phyloP scores from a whole-genome alignment of 176 grass and related monocot species.

The Poa annua region DNA sequence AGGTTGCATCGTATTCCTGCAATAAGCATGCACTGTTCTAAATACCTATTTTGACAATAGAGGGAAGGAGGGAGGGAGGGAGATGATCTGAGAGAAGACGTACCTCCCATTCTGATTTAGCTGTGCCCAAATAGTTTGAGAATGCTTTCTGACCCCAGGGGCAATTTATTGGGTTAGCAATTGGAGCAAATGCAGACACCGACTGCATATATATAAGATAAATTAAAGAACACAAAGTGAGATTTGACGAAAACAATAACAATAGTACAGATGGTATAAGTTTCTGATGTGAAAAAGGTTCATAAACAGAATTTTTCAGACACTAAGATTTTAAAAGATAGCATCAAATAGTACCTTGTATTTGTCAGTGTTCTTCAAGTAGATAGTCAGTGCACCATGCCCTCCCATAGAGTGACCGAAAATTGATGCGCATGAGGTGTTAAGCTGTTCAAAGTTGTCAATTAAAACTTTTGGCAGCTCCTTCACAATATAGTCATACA shows the following conservation, averaged over 20 bases:
- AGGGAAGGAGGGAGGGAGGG: not conserved
- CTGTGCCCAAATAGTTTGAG: slow-evolving; percentile 86
- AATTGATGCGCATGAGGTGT: slow-evolving; percentile 77
- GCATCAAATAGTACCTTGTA: slow-evolving; percentile 71
- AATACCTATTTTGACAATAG: not conserved
- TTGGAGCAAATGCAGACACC: slow-evolving; percentile 84
- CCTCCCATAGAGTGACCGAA: slow-evolving; percentile 99
- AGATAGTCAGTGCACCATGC: slow-evolving; percentile 86
- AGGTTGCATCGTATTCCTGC: slow-evolving; percentile 88
- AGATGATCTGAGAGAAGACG: not conserved
- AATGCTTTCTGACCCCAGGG: slow-evolving; percentile 97
- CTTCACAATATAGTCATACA: slow-evolving; percentile 93
- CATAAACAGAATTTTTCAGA: not conserved
- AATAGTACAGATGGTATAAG: not conserved
- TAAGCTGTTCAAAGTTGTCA: slow-evolving; percentile 82
- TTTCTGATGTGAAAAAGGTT: slow-evolving; percentile 20
- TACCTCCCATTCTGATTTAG: slow-evolving; percentile 88
- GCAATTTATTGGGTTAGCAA: slow-evolving; percentile 87
- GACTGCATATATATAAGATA: slow-evolving; percentile 63
- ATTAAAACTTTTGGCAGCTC: slow-evolving; percentile 82
- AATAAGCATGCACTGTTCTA: slow-evolving; percentile 24
- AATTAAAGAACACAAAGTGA: not conserved
- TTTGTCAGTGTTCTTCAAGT: slow-evolving; percentile 91
- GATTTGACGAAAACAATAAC: not conserved
- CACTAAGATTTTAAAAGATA: not conserved